Conservation (phyloP, 805 yeast genomes). For the Phaffomyces thermotolerans region DNA sequence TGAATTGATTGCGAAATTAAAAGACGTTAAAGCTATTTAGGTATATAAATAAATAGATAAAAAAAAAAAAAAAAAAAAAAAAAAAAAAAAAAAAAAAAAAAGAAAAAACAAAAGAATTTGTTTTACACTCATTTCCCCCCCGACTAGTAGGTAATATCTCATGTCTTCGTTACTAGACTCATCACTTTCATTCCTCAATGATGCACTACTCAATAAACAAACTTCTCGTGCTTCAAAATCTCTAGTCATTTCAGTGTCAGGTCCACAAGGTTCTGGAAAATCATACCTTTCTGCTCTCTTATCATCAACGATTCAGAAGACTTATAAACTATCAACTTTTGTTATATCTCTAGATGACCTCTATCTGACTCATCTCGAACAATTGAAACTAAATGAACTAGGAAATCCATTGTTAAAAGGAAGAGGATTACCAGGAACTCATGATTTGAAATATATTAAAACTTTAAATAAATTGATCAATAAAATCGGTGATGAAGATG, state of each 20-base stretch:
- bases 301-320: conserved; percentile 31
- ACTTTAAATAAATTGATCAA: conserved; percentile 4
- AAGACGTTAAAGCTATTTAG: conserved; percentile 38
- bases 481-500: conserved; percentile 16
- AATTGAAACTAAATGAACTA: conserved; percentile 35
- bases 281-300: conserved; percentile 45
- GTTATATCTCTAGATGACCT: conserved; percentile 80
- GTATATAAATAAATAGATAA: not conserved
- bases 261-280: conserved; percentile 79
- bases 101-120: no score
- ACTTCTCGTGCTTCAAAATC: conserved; percentile 28
- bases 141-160: no score
- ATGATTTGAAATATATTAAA: conserved; percentile 42
- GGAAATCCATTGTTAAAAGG: conserved; percentile 59
- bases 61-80: not conserved
- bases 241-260: conserved; percentile 30
- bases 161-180: not conserved
- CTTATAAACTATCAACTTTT: conserved; percentile 27
- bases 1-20: conserved; percentile 71
- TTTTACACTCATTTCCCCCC: no score
- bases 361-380: conserved; percentile 63
- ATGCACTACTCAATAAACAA: not conserved
- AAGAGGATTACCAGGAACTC: conserved; percentile 93
- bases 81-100: no score
- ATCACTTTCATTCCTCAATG: not conserved